Evolutionary conservation across 1,284 basidiomycete species (phyloP).

Genomic region (Malassezia sp.): DNA sequence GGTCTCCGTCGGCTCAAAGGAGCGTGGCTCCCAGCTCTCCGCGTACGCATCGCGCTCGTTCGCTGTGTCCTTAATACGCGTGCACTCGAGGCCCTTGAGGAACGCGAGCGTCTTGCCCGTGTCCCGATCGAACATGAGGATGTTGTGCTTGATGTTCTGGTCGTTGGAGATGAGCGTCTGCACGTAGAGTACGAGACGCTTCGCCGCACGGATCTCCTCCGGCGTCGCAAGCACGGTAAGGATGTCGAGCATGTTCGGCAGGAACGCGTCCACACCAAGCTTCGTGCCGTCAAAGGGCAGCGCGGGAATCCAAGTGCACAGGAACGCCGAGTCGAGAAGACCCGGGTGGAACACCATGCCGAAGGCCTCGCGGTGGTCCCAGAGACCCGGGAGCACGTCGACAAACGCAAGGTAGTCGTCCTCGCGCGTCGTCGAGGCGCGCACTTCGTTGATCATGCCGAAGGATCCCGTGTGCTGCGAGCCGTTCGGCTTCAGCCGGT

Average conservation of each 20-base stretch:
- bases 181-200: slow-evolving; percentile 11
- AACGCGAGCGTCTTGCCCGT: slow-evolving; percentile 18
- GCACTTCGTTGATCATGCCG: slow-evolving; percentile 18
- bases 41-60: slow-evolving; percentile 13
- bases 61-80: slow-evolving; percentile 18
- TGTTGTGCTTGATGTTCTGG: slow-evolving; percentile 16
- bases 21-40: slow-evolving; percentile 16
- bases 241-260: slow-evolving; percentile 16
- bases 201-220: slow-evolving; percentile 13
- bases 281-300: slow-evolving; percentile 16
- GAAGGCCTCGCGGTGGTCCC: slow-evolving; percentile 8
- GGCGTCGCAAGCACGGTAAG: slow-evolving; percentile 13
- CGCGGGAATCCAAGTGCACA: slow-evolving; percentile 18
- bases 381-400: slow-evolving; percentile 16
- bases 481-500: slow-evolving; percentile 14
- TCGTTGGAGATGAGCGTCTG: slow-evolving; percentile 13
- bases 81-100: slow-evolving; percentile 18
- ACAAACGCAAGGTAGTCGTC: slow-evolving; percentile 18
- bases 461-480: slow-evolving; percentile 17
- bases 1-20: slow-evolving; percentile 2
- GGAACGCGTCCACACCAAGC: slow-evolving; percentile 16
- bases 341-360: slow-evolving; percentile 18
- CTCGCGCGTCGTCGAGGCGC: slow-evolving; percentile 16
- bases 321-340: slow-evolving; percentile 17
- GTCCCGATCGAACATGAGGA: slow-evolving; percentile 17